A percentile compares a stretch with the other conserved stretches of the same genome.
Evolutionary conservation across 768 basidiomycete genomes (phyloP).

Genomic region (Termitomyces sp.): DNA sequence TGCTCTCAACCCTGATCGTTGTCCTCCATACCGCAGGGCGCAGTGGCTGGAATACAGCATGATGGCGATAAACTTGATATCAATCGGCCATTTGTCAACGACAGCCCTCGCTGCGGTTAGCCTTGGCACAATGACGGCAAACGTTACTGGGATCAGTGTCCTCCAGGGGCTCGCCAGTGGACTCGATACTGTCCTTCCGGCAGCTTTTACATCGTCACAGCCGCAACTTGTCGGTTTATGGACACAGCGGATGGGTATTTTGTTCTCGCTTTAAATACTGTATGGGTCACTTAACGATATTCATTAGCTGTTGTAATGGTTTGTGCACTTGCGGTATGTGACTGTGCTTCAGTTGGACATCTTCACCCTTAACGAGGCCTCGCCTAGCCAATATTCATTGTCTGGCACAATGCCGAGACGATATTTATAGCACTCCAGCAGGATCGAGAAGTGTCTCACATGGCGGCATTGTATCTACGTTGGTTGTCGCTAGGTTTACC

Average conservation of each 20-base stretch:
- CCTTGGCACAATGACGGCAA: constrained; percentile 44
- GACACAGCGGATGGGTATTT: constrained; percentile 59
- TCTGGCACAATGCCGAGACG: too few relatives aligned
- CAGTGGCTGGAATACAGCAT: constrained; percentile 63
- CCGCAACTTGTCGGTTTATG: constrained; percentile 43
- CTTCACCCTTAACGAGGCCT: neutral
- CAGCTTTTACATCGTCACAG: constrained; percentile 65
- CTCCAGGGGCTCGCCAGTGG: constrained; percentile 59
- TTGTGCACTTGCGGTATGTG: neutral
- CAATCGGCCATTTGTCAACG: constrained; percentile 72
- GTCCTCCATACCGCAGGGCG: neutral
- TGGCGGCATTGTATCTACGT: constrained; percentile 1
- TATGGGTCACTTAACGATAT: neutral
- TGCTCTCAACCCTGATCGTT: neutral
- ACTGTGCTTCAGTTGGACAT: neutral
- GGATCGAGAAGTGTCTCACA: neutral
- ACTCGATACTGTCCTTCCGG: constrained; percentile 71
- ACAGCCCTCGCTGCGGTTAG: constrained; percentile 63
- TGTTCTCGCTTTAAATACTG: neutral
- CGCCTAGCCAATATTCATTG: neutral
- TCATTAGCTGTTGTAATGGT: constrained; percentile 1
- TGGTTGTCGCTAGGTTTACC: neutral
- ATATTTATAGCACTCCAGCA: neutral
- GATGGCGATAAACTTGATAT: constrained; percentile 59
- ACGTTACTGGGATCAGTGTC: constrained; percentile 30